Base-by-base conservation (phyloP, 176 grass and related monocot species). In the Coix lacrymajobi region DNA sequence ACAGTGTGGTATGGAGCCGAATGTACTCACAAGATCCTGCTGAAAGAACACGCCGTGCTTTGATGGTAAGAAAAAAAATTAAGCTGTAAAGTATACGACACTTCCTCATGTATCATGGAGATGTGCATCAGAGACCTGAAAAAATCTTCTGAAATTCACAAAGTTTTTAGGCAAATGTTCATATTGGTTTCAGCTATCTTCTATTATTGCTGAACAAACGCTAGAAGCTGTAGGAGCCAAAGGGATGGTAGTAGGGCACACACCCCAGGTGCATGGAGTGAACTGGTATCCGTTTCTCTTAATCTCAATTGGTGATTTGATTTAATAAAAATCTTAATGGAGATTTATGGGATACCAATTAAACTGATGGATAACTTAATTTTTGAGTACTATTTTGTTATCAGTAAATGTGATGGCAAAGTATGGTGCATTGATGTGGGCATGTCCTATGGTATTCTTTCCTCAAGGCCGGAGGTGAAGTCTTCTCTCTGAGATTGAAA, bases 361-460 rank as follows among this genome's bases (percentile, higher is more conserved):
- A 24, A 73, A 85, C 20, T 76, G 14, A 5, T 4, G 16, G 12
- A 68, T 48, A 68, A 76, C 9, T 52, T 84, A 54, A 83, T n/a
- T 0, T 15, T 65, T 56, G 26, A 30, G 16, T 60, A 61, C 58
- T 6, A 75, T 56, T 77, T 25, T 86, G 68, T 72, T 73, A 67
- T 76, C 87, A 98, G 96, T 73, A 98, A 92, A 91, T 98, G 94
- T 9, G 62, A 96, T 44, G 77, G 86, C 36, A 91, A 87, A 85
- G 89, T 98, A 67, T 98, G 93, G 96, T 98, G 96, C 28, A 71
- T 98, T 45, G 96, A 98, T 81, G 93, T 98, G 36, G 93, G 96
- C 72, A 98, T 98, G 96, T 98, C 96, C 36, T 93, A 75, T 77
- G 92, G 96, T 83, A 89, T 98, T 86, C 83, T 93, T 38, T 36